A percentile compares a stretch with the other conserved stretches of the same genome.
These are phyloP conservation scores for Diaporthe sp. DNA, from an alignment of 2,329 filamentous ascomycete genomes.

Conservation along the genomic window DNA sequence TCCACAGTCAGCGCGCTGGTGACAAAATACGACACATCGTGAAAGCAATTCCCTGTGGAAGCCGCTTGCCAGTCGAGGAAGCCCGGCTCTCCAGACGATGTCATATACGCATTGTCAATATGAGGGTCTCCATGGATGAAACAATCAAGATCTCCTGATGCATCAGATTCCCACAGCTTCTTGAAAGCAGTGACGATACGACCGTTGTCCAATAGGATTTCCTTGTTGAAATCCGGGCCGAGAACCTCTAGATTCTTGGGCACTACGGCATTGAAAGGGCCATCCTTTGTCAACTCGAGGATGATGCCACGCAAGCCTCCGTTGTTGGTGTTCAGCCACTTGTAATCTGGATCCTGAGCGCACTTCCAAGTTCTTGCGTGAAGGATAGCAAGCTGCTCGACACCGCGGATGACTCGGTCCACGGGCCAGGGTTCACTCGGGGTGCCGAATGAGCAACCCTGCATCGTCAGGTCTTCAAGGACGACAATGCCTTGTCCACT, in stretches of 20 bases:
- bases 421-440: not conserved
- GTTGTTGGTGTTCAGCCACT: not conserved
- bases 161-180: not conserved
- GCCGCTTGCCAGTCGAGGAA: constrained; percentile 1
- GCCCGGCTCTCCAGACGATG: not conserved
- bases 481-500: constrained; percentile 5
- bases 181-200: not conserved
- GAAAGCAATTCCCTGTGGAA: not conserved
- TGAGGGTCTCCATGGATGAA: not conserved
- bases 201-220: not conserved
- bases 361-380: not conserved
- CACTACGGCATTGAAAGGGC: constrained; percentile 4
- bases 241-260: not conserved
- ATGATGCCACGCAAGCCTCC: not conserved
- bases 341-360: not conserved
- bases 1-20: not conserved
- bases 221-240: not conserved
- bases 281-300: not conserved
- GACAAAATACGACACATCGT: constrained; percentile 6
- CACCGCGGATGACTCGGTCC: not conserved
- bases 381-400: not conserved
- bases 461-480: not conserved
- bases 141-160: not conserved
- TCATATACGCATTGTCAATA: not conserved
- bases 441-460: constrained; percentile 7